Evolutionary conservation across 495 filamentous ascomycete genomes (phyloP).

Genomic region (Aspergillus diversus): DNA sequence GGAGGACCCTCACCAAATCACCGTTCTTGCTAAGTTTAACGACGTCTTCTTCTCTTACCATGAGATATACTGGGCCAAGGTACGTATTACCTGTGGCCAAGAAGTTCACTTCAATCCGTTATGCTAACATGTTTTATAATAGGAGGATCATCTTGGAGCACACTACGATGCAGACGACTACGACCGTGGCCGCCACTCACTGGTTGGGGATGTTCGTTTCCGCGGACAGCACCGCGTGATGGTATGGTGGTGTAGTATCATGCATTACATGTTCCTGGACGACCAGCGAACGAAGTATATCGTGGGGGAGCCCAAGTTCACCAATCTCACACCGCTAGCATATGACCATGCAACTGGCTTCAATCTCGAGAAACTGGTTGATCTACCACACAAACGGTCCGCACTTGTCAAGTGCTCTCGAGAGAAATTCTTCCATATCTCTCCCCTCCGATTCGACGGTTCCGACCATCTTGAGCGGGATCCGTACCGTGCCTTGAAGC

Average conservation of each 20-base stretch:
- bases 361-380: slow-evolving; percentile 61
- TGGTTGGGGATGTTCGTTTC: slow-evolving; percentile 64
- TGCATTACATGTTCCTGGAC: slow-evolving; percentile 69
- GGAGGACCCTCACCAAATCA: slow-evolving; percentile 60
- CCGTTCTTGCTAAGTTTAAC: slow-evolving; percentile 61
- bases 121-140: background rate
- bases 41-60: slow-evolving; percentile 64
- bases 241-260: slow-evolving; percentile 68
- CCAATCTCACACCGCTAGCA: slow-evolving; percentile 57
- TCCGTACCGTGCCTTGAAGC: slow-evolving; percentile 32
- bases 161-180: slow-evolving; percentile 61
- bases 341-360: slow-evolving; percentile 66
- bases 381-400: slow-evolving; percentile 63
- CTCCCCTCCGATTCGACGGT: slow-evolving; percentile 49
- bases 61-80: slow-evolving; percentile 70
- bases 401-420: slow-evolving; percentile 57
- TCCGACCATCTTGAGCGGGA: slow-evolving; percentile 31
- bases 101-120: background rate
- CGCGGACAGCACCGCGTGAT: slow-evolving; percentile 66
- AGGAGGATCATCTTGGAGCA: slow-evolving; percentile 64
- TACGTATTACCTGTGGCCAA: slow-evolving; percentile 21
- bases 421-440: slow-evolving; percentile 66
- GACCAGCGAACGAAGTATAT: slow-evolving; percentile 62
- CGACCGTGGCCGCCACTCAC: slow-evolving; percentile 66
- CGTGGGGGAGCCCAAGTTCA: slow-evolving; percentile 64